Evolutionary conservation across 495 filamentous ascomycete species (phyloP).

Genomic region (Aspergillus steynii): DNA sequence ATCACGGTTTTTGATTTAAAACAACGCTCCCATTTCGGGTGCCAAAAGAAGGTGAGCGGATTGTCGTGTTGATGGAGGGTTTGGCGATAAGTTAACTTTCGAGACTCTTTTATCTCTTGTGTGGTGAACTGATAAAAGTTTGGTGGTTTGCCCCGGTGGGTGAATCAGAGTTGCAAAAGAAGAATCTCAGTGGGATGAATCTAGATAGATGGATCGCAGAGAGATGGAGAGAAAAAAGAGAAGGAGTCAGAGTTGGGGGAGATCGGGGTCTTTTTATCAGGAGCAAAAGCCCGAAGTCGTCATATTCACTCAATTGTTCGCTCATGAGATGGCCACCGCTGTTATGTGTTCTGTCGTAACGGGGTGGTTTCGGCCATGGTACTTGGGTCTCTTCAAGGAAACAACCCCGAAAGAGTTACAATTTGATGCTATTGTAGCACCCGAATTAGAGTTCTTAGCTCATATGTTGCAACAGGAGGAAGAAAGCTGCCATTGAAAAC

Average conservation of each 20-base stretch:
- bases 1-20: conserved; percentile 2
- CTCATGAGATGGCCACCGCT: too few species aligned
- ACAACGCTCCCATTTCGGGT: conserved; percentile 4
- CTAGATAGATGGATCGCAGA: background rate
- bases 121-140: background rate
- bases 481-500: background rate
- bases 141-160: background rate
- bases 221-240: background rate
- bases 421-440: too few species aligned
- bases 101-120: background rate
- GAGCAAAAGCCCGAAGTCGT: background rate
- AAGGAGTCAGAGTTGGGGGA: background rate
- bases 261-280: background rate
- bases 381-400: too few species aligned
- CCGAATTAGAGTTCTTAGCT: too few species aligned
- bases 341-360: too few species aligned
- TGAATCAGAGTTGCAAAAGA: background rate
- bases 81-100: background rate
- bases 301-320: background rate
- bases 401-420: too few species aligned
- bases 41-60: background rate
- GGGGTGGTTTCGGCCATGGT: too few species aligned
- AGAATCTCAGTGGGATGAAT: background rate
- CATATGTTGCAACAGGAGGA: background rate
- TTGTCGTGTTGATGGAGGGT: background rate